Percentiles rank a stretch among this genome's conserved stretches.
phyloP scores from a whole-genome alignment of 192 early-diverging fungal genomes.

The Coemansia sp. region DNA sequence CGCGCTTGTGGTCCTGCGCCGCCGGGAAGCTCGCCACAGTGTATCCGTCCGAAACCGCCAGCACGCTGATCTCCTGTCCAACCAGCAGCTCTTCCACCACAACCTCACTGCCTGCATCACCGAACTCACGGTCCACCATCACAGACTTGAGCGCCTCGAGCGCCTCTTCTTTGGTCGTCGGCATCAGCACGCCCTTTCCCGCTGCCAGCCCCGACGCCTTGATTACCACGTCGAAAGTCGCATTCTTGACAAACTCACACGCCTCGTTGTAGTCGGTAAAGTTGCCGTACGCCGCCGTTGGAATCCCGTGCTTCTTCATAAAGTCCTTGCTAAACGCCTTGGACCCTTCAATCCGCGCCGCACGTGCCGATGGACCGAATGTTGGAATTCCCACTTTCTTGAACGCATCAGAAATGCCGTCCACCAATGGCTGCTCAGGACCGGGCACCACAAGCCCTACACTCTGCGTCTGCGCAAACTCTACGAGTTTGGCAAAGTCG shows the following conservation, averaged over 20 bases:
- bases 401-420: slow-evolving; percentile 83
- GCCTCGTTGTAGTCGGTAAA: slow-evolving; percentile 82
- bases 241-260: slow-evolving; percentile 60
- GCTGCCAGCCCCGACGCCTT: slow-evolving; percentile 98
- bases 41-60: slow-evolving; percentile 95
- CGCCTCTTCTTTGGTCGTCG: slow-evolving; percentile 81
- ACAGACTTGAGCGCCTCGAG: slow-evolving; percentile 79
- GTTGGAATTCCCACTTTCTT: slow-evolving; percentile 70
- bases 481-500: slow-evolving; percentile 74
- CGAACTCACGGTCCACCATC: slow-evolving; percentile 91
- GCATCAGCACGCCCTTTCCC: slow-evolving; percentile 96
- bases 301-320: slow-evolving; percentile 94
- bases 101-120: slow-evolving; percentile 84
- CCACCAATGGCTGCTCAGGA: slow-evolving; percentile 95
- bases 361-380: slow-evolving; percentile 88
- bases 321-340: slow-evolving; percentile 99
- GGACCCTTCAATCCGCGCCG: slow-evolving; percentile 93
- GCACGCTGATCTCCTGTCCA: slow-evolving; percentile 91
- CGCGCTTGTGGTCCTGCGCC: slow-evolving; percentile 99
- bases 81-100: slow-evolving; percentile 94
- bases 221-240: slow-evolving; percentile 75
- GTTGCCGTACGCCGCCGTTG: slow-evolving; percentile 88
- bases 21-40: slow-evolving; percentile 85
- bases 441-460: slow-evolving; percentile 85
- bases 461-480: slow-evolving; percentile 77